These are phyloP conservation scores for Tephrocybe rancida DNA, from an alignment of 768 basidiomycete genomes.

Conservation along the genomic window DNA sequence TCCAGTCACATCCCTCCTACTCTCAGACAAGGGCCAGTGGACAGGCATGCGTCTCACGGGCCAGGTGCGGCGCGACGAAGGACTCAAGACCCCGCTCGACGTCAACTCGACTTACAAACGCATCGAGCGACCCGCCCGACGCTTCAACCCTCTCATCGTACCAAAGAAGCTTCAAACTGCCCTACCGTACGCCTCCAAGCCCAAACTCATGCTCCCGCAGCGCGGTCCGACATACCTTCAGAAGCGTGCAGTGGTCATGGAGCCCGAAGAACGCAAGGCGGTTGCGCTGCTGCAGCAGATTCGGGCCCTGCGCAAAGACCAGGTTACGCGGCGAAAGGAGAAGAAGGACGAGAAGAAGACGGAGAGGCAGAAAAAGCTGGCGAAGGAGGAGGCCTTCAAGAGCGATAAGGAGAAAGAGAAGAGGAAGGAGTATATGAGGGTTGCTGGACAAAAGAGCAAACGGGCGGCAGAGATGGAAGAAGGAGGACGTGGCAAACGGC, in stretches of 20 bases:
- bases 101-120: conserved; percentile 89
- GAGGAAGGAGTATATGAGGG: conserved; percentile 75
- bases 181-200: conserved; percentile 92
- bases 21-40: conserved; percentile 85
- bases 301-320: conserved; percentile 87
- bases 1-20: conserved; percentile 88
- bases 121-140: conserved; percentile 75
- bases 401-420: conserved; percentile 75
- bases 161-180: conserved; percentile 89
- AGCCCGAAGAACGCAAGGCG: conserved; percentile 94
- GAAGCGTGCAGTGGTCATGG: conserved; percentile 93
- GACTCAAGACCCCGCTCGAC: conserved; percentile 76
- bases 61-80: conserved; percentile 85
- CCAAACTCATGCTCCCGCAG: conserved; percentile 80
- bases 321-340: conserved; percentile 73
- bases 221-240: conserved; percentile 83
- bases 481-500: conserved; percentile 54
- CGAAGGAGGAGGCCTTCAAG: conserved; percentile 65
- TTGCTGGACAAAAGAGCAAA: conserved; percentile 72
- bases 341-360: conserved; percentile 84
- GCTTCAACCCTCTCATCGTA: conserved; percentile 90
- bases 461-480: conserved; percentile 63
- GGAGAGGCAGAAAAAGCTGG: conserved; percentile 70
- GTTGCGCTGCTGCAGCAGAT: conserved; percentile 93
- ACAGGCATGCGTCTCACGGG: conserved; percentile 95